Evolutionary conservation across 257 asterid genomes (phyloP).

Genomic region (Lantana camara): DNA sequence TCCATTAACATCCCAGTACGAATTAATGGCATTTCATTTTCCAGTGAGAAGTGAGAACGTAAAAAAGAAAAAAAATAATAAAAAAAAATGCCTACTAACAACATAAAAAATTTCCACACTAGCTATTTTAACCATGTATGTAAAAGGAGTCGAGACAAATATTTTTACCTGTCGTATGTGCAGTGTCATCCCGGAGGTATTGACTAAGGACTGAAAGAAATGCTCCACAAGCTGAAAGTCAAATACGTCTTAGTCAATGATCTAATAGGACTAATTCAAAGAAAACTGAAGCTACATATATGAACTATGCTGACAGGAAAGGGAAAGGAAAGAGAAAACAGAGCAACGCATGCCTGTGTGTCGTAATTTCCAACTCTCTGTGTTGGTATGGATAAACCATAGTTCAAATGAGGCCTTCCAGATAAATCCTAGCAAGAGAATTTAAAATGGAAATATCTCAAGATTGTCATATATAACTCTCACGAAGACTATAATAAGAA

Average conservation of each 20-base stretch:
- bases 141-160: slow-evolving; percentile 2
- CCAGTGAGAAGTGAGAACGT: slow-evolving; percentile 6
- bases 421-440: slow-evolving; percentile 71
- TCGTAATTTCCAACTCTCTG: slow-evolving; percentile 94
- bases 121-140: not conserved
- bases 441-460: not conserved
- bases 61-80: no score
- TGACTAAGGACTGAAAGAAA: slow-evolving; percentile 95
- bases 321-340: slow-evolving; percentile 1
- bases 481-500: not conserved
- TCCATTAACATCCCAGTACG: not conserved
- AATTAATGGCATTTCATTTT: not conserved
- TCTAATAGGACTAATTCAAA: slow-evolving; percentile 3
- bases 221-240: slow-evolving; percentile 88
- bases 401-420: slow-evolving; percentile 90
- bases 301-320: not conserved
- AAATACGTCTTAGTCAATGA: slow-evolving; percentile 25
- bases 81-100: slow-evolving; percentile 2
- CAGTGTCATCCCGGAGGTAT: slow-evolving; percentile 98
- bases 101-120: slow-evolving; percentile 1
- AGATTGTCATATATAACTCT: not conserved
- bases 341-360: slow-evolving; percentile 63
- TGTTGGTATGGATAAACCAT: slow-evolving; percentile 79
- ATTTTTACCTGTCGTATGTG: slow-evolving; percentile 84
- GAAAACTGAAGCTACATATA: not conserved